Evolutionary conservation across 2,329 filamentous ascomycete species (phyloP).

Genomic region (Colletotrichum musicola): DNA sequence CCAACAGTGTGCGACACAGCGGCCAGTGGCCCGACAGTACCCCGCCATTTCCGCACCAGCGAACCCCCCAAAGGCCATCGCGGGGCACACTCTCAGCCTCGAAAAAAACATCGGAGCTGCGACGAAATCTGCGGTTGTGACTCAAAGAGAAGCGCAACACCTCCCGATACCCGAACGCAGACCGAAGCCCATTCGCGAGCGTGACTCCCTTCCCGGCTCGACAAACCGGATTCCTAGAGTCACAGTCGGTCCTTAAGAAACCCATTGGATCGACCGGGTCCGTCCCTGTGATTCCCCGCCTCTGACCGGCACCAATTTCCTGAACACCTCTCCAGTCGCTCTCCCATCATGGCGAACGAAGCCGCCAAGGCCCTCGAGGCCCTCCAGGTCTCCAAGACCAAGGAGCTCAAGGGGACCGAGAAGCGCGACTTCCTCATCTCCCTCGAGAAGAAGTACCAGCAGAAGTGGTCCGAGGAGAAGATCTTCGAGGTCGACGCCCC

Average conservation of each 20-base stretch:
- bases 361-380: conserved; percentile 64
- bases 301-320: conserved; percentile 3
- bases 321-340: conserved; percentile 8
- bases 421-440: conserved; percentile 86
- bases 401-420: conserved; percentile 78
- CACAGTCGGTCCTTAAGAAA: conserved; percentile 12
- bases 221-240: neutral
- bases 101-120: conserved; percentile 39
- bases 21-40: conserved; percentile 35
- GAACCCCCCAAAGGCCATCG: conserved; percentile 28
- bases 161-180: conserved; percentile 16
- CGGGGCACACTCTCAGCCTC: conserved; percentile 41
- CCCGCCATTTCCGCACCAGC: conserved; percentile 36
- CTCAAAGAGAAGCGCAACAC: conserved; percentile 30
- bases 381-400: conserved; percentile 68
- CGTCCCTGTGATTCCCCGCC: conserved; percentile 4
- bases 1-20: conserved; percentile 18
- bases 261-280: conserved; percentile 26
- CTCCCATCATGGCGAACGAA: conserved; percentile 58
- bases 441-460: conserved; percentile 93
- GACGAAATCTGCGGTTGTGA: conserved; percentile 39
- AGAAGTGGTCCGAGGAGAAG: conserved; percentile 80
- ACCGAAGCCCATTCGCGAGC: conserved; percentile 7
- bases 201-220: neutral
- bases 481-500: conserved; percentile 92